Percentiles rank a stretch among this genome's conserved stretches.
Conservation (phyloP, 805 yeast species). For the Wickerhamiella australiensis region DNA sequence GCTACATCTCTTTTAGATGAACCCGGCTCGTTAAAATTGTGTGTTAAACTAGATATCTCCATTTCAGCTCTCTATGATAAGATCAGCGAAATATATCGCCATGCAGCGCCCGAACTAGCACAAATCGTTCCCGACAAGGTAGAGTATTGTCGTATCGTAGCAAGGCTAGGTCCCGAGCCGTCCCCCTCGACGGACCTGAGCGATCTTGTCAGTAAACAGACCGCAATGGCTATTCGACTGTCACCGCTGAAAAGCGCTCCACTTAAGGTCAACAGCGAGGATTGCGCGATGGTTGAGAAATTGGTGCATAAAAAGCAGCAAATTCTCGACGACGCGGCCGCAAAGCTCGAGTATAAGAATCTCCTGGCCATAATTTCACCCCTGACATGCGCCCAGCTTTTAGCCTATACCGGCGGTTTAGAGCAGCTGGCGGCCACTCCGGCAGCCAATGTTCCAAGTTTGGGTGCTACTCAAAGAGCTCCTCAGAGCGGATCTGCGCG, state of each 20-base stretch:
- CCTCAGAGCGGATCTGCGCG: conserved; percentile 5
- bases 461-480: conserved; percentile 26
- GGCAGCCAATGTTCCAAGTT: conserved; percentile 73
- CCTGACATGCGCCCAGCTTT: conserved; percentile 55
- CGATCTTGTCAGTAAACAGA: conserved; percentile 47
- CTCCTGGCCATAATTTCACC: conserved; percentile 61
- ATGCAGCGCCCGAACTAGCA: conserved; percentile 61
- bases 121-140: conserved; percentile 48
- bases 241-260: conserved; percentile 20
- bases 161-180: conserved; percentile 33
- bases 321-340: conserved; percentile 32
- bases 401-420: conserved; percentile 60
- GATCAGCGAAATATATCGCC: conserved; percentile 41
- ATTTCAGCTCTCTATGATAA: conserved; percentile 38
- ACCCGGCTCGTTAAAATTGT: conserved; percentile 28
- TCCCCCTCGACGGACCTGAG: neutral
- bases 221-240: conserved; percentile 56
- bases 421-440: conserved; percentile 55
- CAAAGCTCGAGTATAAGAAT: conserved; percentile 42
- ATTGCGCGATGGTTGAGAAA: conserved; percentile 24
- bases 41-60: conserved; percentile 42
- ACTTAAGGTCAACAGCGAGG: conserved; percentile 28
- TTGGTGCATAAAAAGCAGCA: neutral
- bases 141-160: conserved; percentile 46
- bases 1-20: conserved; percentile 28